These are phyloP conservation scores for Phytomonas francai DNA, from an alignment of 208 protist genomes.

Conservation along the genomic window DNA sequence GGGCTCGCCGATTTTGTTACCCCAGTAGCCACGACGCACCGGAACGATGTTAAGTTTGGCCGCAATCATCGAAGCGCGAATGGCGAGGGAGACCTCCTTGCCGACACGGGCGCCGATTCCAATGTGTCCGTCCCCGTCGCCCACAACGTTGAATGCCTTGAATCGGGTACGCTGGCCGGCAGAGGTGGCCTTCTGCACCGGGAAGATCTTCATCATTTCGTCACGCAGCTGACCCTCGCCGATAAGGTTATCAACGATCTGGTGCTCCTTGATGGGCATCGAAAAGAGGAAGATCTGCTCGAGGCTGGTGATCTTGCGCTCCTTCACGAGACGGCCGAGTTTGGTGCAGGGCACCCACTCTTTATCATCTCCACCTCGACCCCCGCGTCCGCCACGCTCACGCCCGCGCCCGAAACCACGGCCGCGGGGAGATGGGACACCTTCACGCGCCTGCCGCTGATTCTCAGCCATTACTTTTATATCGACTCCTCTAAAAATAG, in stretches of 20 bases:
- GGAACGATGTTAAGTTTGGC: conserved; percentile 99
- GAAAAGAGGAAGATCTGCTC: conserved; percentile 99
- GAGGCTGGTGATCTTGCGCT: conserved; percentile 94
- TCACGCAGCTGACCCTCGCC: conserved; percentile 68
- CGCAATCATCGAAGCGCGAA: conserved; percentile 95
- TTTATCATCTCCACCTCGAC: conserved; percentile 77
- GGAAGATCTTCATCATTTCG: conserved; percentile 98
- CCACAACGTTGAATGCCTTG: conserved; percentile 99
- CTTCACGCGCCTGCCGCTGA: background rate
- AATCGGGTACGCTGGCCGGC: conserved; percentile 99
- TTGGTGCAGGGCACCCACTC: conserved; percentile 99
- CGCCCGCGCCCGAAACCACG: conserved; percentile 33
- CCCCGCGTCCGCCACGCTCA: conserved; percentile 45
- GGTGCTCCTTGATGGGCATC: conserved; percentile 99
- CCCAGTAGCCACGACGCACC: conserved; percentile 99
- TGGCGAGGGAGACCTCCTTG: conserved; percentile 99
- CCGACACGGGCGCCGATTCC: conserved; percentile 98
- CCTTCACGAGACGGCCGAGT: conserved; percentile 97
- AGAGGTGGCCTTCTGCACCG: conserved; percentile 99
- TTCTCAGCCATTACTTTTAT: background rate
- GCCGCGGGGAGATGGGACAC: conserved; percentile 6
- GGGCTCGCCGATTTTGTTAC: conserved; percentile 97
- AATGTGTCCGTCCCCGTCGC: conserved; percentile 97
- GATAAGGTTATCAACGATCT: conserved; percentile 99
- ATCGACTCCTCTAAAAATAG: conserved; percentile 4